Percentiles rank a stretch among this genome's conserved stretches.
Evolutionary conservation across 176 grass and related monocot species (phyloP).

Genomic region (Stipa capillata): DNA sequence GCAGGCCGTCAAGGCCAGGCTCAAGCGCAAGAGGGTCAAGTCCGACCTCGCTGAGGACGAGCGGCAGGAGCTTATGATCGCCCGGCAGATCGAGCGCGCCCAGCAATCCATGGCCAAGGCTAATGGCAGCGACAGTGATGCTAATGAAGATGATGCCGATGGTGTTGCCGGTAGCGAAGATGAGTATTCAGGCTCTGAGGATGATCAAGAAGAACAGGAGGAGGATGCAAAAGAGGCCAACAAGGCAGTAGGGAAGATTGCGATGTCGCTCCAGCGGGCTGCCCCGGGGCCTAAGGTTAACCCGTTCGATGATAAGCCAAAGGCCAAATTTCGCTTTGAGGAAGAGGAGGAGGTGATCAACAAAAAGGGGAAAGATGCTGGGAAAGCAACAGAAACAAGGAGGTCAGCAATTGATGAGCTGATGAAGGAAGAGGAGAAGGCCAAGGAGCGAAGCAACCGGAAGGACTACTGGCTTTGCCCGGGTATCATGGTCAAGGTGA

Average conservation of each 20-base stretch:
- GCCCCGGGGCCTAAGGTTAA: slow-evolving; percentile 24
- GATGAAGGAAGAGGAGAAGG: slow-evolving; percentile 92
- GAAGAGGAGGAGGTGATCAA: slow-evolving; percentile 36
- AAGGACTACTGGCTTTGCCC: slow-evolving; percentile 93
- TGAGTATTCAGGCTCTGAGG: slow-evolving; percentile 17
- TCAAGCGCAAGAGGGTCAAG: slow-evolving; percentile 72
- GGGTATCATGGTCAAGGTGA: slow-evolving; percentile 80
- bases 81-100: slow-evolving; percentile 72
- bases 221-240: background rate
- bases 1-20: slow-evolving; percentile 67
- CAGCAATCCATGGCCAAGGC: slow-evolving; percentile 21
- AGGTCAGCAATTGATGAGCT: slow-evolving; percentile 69
- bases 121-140: background rate
- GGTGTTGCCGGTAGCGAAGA: background rate
- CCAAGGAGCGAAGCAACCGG: slow-evolving; percentile 77
- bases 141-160: background rate
- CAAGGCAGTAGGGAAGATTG: slow-evolving; percentile 43
- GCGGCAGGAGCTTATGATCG: slow-evolving; percentile 72
- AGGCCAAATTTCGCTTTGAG: slow-evolving; percentile 57
- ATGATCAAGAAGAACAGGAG: background rate
- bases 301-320: slow-evolving; percentile 39
- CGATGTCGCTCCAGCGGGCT: slow-evolving; percentile 45
- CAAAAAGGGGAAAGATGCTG: slow-evolving; percentile 31
- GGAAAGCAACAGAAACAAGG: slow-evolving; percentile 14
- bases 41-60: slow-evolving; percentile 77